A percentile compares a stretch with the other conserved stretches of the same genome.
Conservation (phyloP, 2,329 filamentous ascomycete species). For the Cladorrhinum sp. region DNA sequence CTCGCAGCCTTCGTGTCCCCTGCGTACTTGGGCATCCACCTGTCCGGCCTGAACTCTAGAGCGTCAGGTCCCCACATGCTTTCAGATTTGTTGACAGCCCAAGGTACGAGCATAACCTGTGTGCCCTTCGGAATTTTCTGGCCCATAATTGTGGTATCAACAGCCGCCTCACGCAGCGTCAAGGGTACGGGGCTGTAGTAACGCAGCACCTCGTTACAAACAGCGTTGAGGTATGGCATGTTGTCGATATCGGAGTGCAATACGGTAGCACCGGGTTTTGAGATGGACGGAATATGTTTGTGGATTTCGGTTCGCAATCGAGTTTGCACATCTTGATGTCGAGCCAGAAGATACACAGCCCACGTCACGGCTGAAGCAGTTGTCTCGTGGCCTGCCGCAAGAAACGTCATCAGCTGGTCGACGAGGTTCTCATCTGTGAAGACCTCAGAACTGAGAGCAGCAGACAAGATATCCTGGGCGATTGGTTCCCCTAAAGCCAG, state of each 20-base stretch:
- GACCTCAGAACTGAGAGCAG: conserved; percentile 70
- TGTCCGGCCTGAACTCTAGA: conserved; percentile 70
- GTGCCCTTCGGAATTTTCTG: conserved; percentile 69
- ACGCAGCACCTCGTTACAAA: conserved; percentile 74
- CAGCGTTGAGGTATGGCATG: conserved; percentile 75
- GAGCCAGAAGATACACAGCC: conserved; percentile 67
- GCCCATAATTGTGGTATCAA: conserved; percentile 63
- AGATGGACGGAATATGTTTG: conserved; percentile 51
- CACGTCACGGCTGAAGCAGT: conserved; percentile 74
- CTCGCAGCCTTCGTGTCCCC: conserved; percentile 48
- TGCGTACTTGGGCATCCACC: conserved; percentile 58
- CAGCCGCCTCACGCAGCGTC: conserved; percentile 63
- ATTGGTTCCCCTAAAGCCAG: conserved; percentile 45
- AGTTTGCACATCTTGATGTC: conserved; percentile 61
- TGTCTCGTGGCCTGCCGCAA: conserved; percentile 79
- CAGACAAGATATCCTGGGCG: conserved; percentile 73
- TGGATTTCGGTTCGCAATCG: conserved; percentile 68
- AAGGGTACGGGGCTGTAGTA: conserved; percentile 68
- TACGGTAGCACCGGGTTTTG: conserved; percentile 36
- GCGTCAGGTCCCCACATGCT: conserved; percentile 76
- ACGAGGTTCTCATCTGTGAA: conserved; percentile 79
- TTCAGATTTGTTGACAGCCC: conserved; percentile 67
- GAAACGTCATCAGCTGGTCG: conserved; percentile 87
- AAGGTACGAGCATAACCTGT: conserved; percentile 60
- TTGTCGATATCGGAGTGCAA: conserved; percentile 61